Evolutionary conservation across 768 basidiomycete genomes (phyloP), one percentile per base, ranked within the genome.

Genomic region (Tricholomella constricta): DNA sequence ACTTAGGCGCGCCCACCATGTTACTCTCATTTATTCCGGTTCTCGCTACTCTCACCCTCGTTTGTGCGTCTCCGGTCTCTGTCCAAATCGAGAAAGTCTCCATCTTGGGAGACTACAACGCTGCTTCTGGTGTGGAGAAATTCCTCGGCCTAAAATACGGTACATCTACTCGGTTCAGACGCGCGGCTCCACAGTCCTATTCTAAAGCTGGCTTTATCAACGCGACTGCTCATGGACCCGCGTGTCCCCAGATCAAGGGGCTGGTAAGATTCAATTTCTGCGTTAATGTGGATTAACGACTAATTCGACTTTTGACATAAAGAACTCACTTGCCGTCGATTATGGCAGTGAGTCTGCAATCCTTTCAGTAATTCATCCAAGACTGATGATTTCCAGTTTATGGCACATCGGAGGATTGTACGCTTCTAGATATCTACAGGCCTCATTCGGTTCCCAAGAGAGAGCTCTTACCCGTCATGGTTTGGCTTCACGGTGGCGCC

Each of bases 401-500:
- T 26, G 60, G 60, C 27, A 59, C 58, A 19, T 29, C 34, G 9
- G 60, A 62, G 51, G 55, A 62, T 26, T 62, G 60, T 25, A 62
- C 60, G 2, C 38, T 52, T 17, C 55, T 62, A 1, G 60, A 62
- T 22, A 56, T 62, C 31, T 59, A 62, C 26, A 47, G 52, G 20
- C 60, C 60, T 17, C 58, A 59, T 22, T 19, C 27, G 6, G 48
- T 54, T 35, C 22, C 35, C 17, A 43, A 25, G 7, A 49, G 55
- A 6, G 51, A 51, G 20, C 27, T 59, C 12, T 52, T 62, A 3
- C 60, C 60, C 19, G 60, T 62, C 22, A 57, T 62, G 60, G 52
- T 62, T 25, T 62, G 58, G 58, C 19, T 62, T 8, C 60, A 62
- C 32, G 58, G 60, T 23, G 60, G 60, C 15, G 60, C 60, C 32